Conservation (phyloP, 805 yeast genomes). For the Candida vartiovaarae region DNA sequence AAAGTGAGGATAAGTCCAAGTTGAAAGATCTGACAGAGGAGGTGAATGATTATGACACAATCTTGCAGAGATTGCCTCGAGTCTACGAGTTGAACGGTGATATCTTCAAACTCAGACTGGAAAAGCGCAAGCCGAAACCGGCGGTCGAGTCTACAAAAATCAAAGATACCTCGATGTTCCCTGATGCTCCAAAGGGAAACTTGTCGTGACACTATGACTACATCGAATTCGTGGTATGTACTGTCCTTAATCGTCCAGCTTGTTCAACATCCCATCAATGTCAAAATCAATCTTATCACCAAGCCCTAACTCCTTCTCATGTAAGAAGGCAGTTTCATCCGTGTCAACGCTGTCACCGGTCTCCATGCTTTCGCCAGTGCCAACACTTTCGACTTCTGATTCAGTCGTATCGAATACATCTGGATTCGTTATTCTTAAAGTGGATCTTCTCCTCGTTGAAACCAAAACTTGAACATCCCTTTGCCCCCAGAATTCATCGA, state of each 20-base stretch:
- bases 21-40: slow-evolving; percentile 7
- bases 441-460: slow-evolving; percentile 54
- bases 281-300: slow-evolving; percentile 1
- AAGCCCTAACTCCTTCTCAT: neutral
- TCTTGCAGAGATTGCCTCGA: slow-evolving; percentile 28
- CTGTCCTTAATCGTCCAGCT: neutral
- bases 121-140: slow-evolving; percentile 17
- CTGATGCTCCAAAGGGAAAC: slow-evolving; percentile 22
- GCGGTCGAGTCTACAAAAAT: slow-evolving; percentile 21
- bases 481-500: slow-evolving; percentile 37
- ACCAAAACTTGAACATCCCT: slow-evolving; percentile 70
- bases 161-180: slow-evolving; percentile 26
- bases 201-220: neutral
- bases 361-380: no score
- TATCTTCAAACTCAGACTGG: slow-evolving; percentile 33
- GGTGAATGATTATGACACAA: slow-evolving; percentile 4
- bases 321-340: neutral
- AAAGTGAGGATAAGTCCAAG: slow-evolving; percentile 13
- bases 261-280: neutral
- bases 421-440: slow-evolving; percentile 57
- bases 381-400: no score
- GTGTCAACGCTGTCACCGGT: slow-evolving; percentile 9
- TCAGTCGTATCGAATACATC: slow-evolving; percentile 23
- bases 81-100: slow-evolving; percentile 30
- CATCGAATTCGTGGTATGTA: neutral